Base-by-base conservation (phyloP, 768 basidiomycete species). In the Pleurotus eryngii region DNA sequence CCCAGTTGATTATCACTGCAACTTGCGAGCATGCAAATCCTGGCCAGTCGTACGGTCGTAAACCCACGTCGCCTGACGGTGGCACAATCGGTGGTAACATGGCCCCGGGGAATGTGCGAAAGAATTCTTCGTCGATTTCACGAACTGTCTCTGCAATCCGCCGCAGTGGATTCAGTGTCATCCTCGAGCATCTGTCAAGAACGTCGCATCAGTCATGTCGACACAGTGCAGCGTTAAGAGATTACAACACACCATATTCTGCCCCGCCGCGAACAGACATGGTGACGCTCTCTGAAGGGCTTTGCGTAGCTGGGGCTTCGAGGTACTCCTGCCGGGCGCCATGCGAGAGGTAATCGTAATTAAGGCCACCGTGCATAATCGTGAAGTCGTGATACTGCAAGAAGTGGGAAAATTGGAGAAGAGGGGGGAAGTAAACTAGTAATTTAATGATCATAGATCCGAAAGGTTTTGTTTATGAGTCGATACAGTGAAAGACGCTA, bases 391-490 rank as follows among this genome's bases (percentile, higher is more conserved):
- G 24, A 18, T 38, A 39, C 11, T 38, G 30, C 11, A 15, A 35
- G 17, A 17, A 35, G 30, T 17, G 17, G 22, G 18, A 37, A 42
- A 15, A 6, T 17, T 20, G 15, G 7, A 20, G 38, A 24, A 20
- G 51, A 26, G n/a, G 51, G n/a, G 17, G 24, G 30, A 9, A 42
- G 38, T 4, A 12, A 20, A 51, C 11, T 11, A n/a, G 42, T 54
- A 54, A 54, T 54, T 42, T 54, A 54, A 54, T 39, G 51, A 54
- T n/a, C 42, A 42, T 37, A 54, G 51, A 54, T 54, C 51, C 39
- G 51, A 54, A 54, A 54, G 15, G 38, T 8, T 20, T n/a, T 37
- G 51, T 20, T 54, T 54, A 40, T 18, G 30, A 15, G 30, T 39
- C 11, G 42, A 22, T 6, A 45, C 35, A 38, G 38, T 46, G 55